Evolutionary conservation across 2,329 filamentous ascomycete species (phyloP).

Genomic region (Xylariaceae sp.): DNA sequence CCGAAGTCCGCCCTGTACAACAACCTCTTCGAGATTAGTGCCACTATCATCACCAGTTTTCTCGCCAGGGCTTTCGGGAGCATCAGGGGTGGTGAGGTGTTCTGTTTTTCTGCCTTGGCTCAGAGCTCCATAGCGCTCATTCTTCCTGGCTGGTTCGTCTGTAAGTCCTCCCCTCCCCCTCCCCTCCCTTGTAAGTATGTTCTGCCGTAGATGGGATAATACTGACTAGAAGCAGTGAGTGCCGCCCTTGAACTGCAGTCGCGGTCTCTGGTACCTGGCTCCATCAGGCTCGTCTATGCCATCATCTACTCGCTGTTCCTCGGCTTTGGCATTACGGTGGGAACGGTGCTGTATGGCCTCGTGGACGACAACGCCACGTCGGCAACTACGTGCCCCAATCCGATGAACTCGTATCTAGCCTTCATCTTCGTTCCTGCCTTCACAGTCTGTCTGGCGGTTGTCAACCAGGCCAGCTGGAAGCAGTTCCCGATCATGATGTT

Average conservation of each 20-base stretch:
- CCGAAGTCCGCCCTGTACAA: slow-evolving; percentile 67
- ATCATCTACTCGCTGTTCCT: slow-evolving; percentile 69
- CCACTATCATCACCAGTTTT: slow-evolving; percentile 62
- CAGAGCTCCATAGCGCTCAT: slow-evolving; percentile 74
- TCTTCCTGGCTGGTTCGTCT: slow-evolving; percentile 55
- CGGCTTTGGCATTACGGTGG: slow-evolving; percentile 61
- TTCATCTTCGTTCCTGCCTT: slow-evolving; percentile 73
- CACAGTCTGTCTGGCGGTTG: slow-evolving; percentile 64
- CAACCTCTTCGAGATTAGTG: slow-evolving; percentile 47
- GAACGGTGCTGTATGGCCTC: slow-evolving; percentile 39
- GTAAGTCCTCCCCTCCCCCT: slow-evolving; percentile 21
- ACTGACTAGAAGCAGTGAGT: slow-evolving; percentile 23
- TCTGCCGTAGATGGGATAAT: background rate
- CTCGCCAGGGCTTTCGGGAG: slow-evolving; percentile 65
- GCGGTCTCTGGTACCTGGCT: slow-evolving; percentile 63
- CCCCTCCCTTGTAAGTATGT: no score
- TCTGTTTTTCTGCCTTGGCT: slow-evolving; percentile 67
- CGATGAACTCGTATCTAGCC: slow-evolving; percentile 35
- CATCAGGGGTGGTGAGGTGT: slow-evolving; percentile 51
- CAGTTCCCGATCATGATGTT: slow-evolving; percentile 73
- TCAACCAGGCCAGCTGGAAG: slow-evolving; percentile 78
- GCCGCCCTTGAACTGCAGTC: slow-evolving; percentile 60
- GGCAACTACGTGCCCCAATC: slow-evolving; percentile 26
- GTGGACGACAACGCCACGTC: slow-evolving; percentile 37
- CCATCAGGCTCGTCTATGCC: slow-evolving; percentile 68